phyloP scores from a whole-genome alignment of 73 alveolate species.

The Paramecium sonneborni region DNA sequence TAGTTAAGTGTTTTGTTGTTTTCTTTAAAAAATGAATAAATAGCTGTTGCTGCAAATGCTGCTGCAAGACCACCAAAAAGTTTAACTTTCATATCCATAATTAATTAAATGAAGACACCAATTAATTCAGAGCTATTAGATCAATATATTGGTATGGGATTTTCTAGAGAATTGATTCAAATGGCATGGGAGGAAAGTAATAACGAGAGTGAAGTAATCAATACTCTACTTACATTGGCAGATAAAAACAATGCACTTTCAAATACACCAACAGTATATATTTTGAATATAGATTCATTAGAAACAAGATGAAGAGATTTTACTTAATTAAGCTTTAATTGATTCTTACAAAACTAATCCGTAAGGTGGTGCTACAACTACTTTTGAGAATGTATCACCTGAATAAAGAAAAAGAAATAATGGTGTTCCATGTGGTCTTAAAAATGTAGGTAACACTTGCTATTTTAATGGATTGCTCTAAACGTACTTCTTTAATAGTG shows the following conservation, averaged over 20 bases:
- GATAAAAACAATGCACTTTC: background rate
- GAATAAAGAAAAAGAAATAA: slow-evolving; percentile 73
- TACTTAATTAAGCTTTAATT: background rate
- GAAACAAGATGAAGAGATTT: slow-evolving; percentile 19
- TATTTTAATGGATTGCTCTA: slow-evolving; percentile 83
- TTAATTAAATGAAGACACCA: slow-evolving; percentile 27
- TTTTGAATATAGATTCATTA: background rate
- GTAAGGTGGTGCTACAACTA: background rate
- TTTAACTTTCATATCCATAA: slow-evolving; percentile 31
- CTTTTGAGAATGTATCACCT: slow-evolving; percentile 72
- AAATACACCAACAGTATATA: background rate
- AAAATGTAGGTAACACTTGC: slow-evolving; percentile 90
- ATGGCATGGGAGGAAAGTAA: slow-evolving; percentile 48
- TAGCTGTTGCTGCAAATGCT: background rate
- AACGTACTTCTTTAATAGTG: slow-evolving; percentile 78
- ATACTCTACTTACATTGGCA: background rate
- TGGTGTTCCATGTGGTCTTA: slow-evolving; percentile 79
- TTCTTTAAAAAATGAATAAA: background rate
- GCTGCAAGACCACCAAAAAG: slow-evolving; percentile 14
- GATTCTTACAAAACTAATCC: slow-evolving; percentile 14
- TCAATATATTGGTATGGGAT: background rate
- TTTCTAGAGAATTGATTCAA: background rate
- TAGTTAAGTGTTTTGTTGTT: background rate
- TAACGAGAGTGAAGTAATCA: background rate
- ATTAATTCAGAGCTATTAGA: background rate